These are phyloP conservation scores for Neofusicoccum parvum DNA, from an alignment of 2,329 filamentous ascomycete genomes.

Conservation along the genomic window DNA sequence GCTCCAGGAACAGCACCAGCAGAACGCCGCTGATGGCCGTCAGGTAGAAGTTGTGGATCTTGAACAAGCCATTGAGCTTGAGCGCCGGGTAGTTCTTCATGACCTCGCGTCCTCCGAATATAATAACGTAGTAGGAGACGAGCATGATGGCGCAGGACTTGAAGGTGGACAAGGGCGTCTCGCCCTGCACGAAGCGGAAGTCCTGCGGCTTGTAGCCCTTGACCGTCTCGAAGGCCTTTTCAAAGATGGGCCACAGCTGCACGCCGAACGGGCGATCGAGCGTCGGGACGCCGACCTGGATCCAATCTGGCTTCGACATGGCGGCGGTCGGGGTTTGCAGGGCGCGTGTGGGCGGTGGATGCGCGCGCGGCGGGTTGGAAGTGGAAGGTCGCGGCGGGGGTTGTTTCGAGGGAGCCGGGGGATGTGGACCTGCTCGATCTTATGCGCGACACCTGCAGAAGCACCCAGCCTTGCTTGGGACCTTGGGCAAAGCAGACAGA, in stretches of 20 bases:
- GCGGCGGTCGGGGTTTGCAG: constrained; percentile 28
- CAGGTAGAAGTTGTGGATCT: constrained; percentile 95
- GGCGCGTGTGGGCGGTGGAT: constrained; percentile 13
- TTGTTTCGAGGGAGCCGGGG: constrained; percentile 1
- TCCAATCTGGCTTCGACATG: constrained; percentile 58
- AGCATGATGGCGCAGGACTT: constrained; percentile 80
- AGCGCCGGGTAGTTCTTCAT: constrained; percentile 87
- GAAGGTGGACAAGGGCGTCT: constrained; percentile 88
- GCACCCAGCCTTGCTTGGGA: constrained; percentile 5
- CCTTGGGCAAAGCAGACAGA: background rate
- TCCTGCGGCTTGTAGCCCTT: constrained; percentile 82
- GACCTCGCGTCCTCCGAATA: constrained; percentile 87
- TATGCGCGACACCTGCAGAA: constrained; percentile 12
- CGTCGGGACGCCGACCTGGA: constrained; percentile 65
- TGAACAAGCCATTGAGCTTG: constrained; percentile 86
- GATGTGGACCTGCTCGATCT: constrained; percentile 1
- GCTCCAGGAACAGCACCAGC: constrained; percentile 84
- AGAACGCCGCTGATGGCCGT: constrained; percentile 81
- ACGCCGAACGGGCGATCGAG: constrained; percentile 92
- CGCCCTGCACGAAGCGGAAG: constrained; percentile 78
- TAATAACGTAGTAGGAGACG: constrained; percentile 86
- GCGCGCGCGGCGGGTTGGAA: constrained; percentile 10
- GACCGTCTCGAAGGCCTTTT: constrained; percentile 75
- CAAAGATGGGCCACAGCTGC: constrained; percentile 91
- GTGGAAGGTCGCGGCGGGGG: constrained; percentile 5